Evolutionary conservation across 495 filamentous ascomycete genomes (phyloP).

Genomic region (Peziza echinospora): DNA sequence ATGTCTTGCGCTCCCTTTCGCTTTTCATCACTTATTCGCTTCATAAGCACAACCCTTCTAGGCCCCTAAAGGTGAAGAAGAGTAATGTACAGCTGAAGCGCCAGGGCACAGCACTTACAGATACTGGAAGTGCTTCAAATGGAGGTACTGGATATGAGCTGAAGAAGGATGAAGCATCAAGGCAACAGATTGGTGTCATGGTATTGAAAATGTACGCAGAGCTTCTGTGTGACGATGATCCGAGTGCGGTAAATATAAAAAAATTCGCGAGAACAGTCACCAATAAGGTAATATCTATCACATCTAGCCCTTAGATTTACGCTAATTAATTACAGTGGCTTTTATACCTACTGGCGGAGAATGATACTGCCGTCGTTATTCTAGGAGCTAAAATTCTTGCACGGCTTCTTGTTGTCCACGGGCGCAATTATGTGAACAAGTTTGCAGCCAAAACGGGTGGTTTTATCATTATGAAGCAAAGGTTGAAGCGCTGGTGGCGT

Average conservation of each 20-base stretch:
- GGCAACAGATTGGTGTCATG: slow-evolving; percentile 42
- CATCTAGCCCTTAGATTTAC: slow-evolving; percentile 9
- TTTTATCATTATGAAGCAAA: slow-evolving; percentile 59
- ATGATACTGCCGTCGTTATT: slow-evolving; percentile 61
- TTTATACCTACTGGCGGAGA: slow-evolving; percentile 74
- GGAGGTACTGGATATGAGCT: slow-evolving; percentile 3
- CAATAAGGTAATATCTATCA: slow-evolving; percentile 61
- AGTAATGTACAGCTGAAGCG: slow-evolving; percentile 22
- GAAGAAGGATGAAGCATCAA: slow-evolving; percentile 13
- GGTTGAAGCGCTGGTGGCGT: slow-evolving; percentile 76
- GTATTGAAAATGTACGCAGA: slow-evolving; percentile 67
- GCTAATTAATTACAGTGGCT: slow-evolving; percentile 49
- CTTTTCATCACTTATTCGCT: slow-evolving; percentile 84
- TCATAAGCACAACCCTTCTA: slow-evolving; percentile 36
- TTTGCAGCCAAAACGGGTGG: slow-evolving; percentile 71
- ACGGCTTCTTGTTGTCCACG: slow-evolving; percentile 63
- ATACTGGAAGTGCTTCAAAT: background rate
- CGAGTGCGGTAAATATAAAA: slow-evolving; percentile 38
- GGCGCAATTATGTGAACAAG: slow-evolving; percentile 55
- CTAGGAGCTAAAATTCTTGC: slow-evolving; percentile 67
- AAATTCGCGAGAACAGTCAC: slow-evolving; percentile 91
- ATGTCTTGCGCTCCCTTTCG: slow-evolving; percentile 67
- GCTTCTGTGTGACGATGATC: slow-evolving; percentile 53
- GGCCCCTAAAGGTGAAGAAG: slow-evolving; percentile 29
- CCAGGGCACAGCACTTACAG: background rate